Percentiles rank a stretch among this genome's conserved stretches.
Evolutionary conservation across 2,329 filamentous ascomycete species (phyloP).

Genomic region (Penicillium aurantiogriseum): DNA sequence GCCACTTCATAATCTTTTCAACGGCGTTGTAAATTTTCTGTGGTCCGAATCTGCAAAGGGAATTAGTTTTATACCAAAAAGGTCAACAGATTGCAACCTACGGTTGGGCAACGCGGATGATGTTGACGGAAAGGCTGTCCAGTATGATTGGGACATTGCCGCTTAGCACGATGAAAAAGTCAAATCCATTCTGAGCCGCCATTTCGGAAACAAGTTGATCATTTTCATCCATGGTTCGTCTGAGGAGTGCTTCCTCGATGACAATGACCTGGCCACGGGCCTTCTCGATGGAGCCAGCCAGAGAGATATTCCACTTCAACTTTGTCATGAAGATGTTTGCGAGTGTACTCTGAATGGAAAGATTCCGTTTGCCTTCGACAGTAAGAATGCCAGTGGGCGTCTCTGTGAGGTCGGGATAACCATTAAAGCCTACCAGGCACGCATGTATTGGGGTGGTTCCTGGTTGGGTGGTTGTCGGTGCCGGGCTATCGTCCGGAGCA

Average conservation of each 20-base stretch:
- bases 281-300: slow-evolving; percentile 23
- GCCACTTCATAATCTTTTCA: slow-evolving; percentile 11
- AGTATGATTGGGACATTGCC: slow-evolving; percentile 8
- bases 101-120: slow-evolving; percentile 30
- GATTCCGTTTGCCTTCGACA: slow-evolving; percentile 29
- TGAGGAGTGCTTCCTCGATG: slow-evolving; percentile 27
- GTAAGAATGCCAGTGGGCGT: slow-evolving; percentile 24
- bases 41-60: slow-evolving; percentile 25
- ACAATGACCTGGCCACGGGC: slow-evolving; percentile 28
- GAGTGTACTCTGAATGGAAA: slow-evolving; percentile 29
- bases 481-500: not conserved
- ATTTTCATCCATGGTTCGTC: slow-evolving; percentile 6
- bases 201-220: slow-evolving; percentile 11
- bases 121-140: slow-evolving; percentile 9
- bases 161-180: slow-evolving; percentile 25
- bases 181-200: slow-evolving; percentile 5
- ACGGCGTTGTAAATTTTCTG: slow-evolving; percentile 28
- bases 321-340: slow-evolving; percentile 27
- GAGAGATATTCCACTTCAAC: slow-evolving; percentile 28
- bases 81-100: slow-evolving; percentile 10
- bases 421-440: slow-evolving; percentile 30
- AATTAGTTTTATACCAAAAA: not conserved
- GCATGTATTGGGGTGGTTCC: slow-evolving; percentile 14
- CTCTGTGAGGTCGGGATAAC: slow-evolving; percentile 23
- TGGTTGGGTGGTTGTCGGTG: not conserved